These are phyloP conservation scores for Apophysomyces ossiformis DNA, from an alignment of 371 early-diverging fungal genomes.

Conservation along the genomic window DNA sequence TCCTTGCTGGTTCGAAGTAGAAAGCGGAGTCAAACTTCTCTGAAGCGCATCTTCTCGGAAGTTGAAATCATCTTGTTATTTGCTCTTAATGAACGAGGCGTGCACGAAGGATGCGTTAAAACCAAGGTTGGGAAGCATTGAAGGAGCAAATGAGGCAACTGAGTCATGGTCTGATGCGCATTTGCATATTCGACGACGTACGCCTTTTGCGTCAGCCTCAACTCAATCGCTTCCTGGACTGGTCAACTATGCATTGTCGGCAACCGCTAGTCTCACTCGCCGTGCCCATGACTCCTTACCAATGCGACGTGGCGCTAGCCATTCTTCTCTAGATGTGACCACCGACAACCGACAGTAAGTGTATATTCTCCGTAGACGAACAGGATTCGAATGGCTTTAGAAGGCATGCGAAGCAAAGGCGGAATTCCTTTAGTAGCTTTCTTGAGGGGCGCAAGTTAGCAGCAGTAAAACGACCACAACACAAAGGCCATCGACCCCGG, in stretches of 20 bases:
- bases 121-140: not conserved
- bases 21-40: too few species aligned
- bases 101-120: not conserved
- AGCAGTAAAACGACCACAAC: not conserved
- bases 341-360: not conserved
- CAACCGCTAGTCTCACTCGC: conserved; percentile 19
- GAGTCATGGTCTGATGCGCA: not conserved
- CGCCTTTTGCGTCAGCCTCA: conserved; percentile 39
- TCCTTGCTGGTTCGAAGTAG: too few species aligned
- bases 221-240: conserved; percentile 45
- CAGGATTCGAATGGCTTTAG: not conserved
- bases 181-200: not conserved
- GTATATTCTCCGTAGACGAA: not conserved
- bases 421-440: conserved; percentile 54
- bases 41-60: not conserved
- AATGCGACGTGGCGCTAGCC: conserved; percentile 29
- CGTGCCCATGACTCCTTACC: conserved; percentile 15
- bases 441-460: conserved; percentile 17
- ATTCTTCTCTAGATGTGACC: conserved; percentile 16
- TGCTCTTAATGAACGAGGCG: not conserved
- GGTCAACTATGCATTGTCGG: conserved; percentile 30
- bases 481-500: conserved; percentile 47
- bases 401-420: conserved; percentile 21
- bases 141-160: not conserved
- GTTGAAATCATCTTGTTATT: not conserved